phyloP scores from a whole-genome alignment of 1,284 basidiomycete genomes.

The Macrocystidia cucumis region DNA sequence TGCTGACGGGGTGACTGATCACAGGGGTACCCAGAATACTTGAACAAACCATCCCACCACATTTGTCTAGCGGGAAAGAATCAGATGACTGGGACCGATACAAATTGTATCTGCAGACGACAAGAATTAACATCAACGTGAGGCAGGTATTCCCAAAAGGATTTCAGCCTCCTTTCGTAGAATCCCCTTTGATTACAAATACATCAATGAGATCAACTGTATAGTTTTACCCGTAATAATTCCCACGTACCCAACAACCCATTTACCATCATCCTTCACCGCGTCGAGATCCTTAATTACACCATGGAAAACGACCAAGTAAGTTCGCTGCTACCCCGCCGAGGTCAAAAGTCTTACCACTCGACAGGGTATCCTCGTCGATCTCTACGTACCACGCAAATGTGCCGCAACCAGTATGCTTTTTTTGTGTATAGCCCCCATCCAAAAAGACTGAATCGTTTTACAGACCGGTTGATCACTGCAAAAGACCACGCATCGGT shows the following conservation, averaged over 20 bases:
- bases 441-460: slow-evolving; percentile 6
- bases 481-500: slow-evolving; percentile 99
- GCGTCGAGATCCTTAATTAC: slow-evolving; percentile 18
- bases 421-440: background rate
- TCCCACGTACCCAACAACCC: slow-evolving; percentile 22
- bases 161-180: slow-evolving; percentile 34
- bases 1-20: slow-evolving; percentile 2
- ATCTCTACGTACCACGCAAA: slow-evolving; percentile 99
- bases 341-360: background rate
- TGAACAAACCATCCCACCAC: slow-evolving; percentile 65
- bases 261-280: slow-evolving; percentile 15
- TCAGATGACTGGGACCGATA: slow-evolving; percentile 47
- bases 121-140: slow-evolving; percentile 86
- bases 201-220: slow-evolving; percentile 20
- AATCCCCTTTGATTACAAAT: slow-evolving; percentile 2
- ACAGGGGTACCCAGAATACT: slow-evolving; percentile 84
- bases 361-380: slow-evolving; percentile 90
- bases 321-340: slow-evolving; percentile 10
- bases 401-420: slow-evolving; percentile 91
- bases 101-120: slow-evolving; percentile 52
- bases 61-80: slow-evolving; percentile 30
- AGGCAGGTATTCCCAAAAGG: slow-evolving; percentile 79
- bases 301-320: slow-evolving; percentile 81
- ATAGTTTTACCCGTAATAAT: slow-evolving; percentile 26
- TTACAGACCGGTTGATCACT: slow-evolving; percentile 87